phyloP scores from a whole-genome alignment of 106 monocot species.

The Xerophyta viscosa region DNA sequence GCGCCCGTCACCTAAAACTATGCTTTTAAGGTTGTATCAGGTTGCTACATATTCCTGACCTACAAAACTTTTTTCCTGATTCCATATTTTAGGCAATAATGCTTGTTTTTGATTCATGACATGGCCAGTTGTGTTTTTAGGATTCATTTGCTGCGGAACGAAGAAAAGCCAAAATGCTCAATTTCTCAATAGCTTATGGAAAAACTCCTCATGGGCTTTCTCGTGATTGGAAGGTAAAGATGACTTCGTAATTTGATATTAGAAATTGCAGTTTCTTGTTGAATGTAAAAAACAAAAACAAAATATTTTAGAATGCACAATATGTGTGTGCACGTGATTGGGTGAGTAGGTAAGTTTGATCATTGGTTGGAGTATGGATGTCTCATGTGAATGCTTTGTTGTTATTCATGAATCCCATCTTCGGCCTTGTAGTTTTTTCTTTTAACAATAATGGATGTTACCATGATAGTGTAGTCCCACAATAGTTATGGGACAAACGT shows the following conservation, averaged over 20 bases:
- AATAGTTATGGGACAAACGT: too few species aligned
- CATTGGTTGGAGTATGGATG: too few species aligned
- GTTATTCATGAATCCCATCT: too few species aligned
- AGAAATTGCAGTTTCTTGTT: neutral
- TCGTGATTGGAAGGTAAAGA: constrained; percentile 91
- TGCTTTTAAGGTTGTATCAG: too few species aligned
- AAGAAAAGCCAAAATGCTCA: constrained; percentile 97
- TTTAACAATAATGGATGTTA: too few species aligned
- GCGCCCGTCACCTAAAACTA: too few species aligned
- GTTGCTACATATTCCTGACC: too few species aligned
- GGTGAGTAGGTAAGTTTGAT: too few species aligned
- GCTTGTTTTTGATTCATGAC: neutral
- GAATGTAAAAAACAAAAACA: neutral
- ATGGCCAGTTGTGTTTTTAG: constrained; percentile 17
- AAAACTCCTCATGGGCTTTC: constrained; percentile 87
- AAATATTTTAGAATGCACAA: neutral
- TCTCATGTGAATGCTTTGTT: too few species aligned
- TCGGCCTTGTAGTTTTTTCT: too few species aligned
- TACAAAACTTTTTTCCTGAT: neutral
- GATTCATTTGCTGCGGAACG: constrained; percentile 94
- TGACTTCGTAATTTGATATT: neutral
- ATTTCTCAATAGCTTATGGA: constrained; percentile 99
- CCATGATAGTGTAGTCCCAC: too few species aligned
- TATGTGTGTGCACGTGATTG: too few species aligned
- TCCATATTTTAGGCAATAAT: neutral